Base-by-base conservation (phyloP, 768 basidiomycete species). In the Pleurotus salmoneostramineus region DNA sequence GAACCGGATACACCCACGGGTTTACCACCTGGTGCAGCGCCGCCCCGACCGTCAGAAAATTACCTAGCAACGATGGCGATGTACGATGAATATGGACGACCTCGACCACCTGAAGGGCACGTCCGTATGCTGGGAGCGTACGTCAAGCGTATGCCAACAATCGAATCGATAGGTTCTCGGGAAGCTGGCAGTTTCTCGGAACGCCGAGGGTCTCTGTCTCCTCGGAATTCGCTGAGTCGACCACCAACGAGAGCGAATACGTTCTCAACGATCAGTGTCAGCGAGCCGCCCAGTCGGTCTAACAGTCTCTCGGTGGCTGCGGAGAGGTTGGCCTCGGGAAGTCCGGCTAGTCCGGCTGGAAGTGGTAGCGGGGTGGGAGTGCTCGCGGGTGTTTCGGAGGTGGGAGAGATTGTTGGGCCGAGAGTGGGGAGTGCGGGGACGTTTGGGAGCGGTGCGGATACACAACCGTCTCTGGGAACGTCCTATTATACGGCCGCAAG, bases 101-200 rank as follows among this genome's bases (percentile, higher is more conserved):
- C 56, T 62, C 49, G 77, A 62, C 73, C 74, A 15, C 73, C 77
- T 17, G 82, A 82, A 40, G 77, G 80, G 57, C 76, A 80, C 55
- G 73, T 90, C 33, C 78, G 77, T 5, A 77, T 91, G 50, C 72
- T 92, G 56, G 87, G 88, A 55, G 76, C 80, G 21, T 81, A 76
- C 63, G 78, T 91, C 45, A 77, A 80, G 52, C 86, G 90, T 40
- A 90, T 92, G 89, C 85, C 88, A 15, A 91, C 90, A 32, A 91
- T 91, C 60, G 88, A 91, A 67, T 85, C 83, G 44, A 77, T 91
- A 68, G 89, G 88, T 42, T 88, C 85, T 14, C 78, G 81, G 51
- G 89, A 92, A 60, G 59, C 74, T 50, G 70, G 66, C 40, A 72
- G 71, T 59, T 67, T 72, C 49, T 62, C 66, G 40, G 60, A 63